A percentile compares a stretch with the other conserved stretches of the same genome.
phyloP scores from a whole-genome alignment of 306 rosid genomes.

The Sophora flavescens region DNA sequence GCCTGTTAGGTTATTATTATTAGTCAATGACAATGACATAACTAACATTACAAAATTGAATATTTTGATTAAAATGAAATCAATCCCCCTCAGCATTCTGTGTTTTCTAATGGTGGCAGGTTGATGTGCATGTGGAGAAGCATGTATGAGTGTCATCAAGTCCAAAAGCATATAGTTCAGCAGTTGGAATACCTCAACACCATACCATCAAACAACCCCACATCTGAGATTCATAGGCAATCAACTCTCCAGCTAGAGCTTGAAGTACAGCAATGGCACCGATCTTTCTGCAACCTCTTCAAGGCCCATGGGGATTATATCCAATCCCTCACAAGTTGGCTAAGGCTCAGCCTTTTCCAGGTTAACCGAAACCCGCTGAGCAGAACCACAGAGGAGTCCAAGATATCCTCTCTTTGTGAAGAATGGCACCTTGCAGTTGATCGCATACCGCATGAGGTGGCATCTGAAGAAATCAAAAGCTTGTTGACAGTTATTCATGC shows the following conservation, averaged over 20 bases:
- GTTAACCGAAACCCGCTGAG: constrained; percentile 63
- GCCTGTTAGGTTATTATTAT: constrained; percentile 1
- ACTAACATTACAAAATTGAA: constrained; percentile 22
- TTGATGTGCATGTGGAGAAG: constrained; percentile 98
- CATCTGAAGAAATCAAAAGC: constrained; percentile 95
- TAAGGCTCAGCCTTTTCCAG: constrained; percentile 91
- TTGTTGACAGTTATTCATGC: constrained; percentile 83
- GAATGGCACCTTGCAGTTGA: constrained; percentile 87
- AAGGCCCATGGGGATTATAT: constrained; percentile 83
- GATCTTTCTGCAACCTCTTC: constrained; percentile 83
- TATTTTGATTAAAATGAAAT: constrained; percentile 17
- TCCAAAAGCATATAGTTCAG: constrained; percentile 93
- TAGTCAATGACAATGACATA: background rate
- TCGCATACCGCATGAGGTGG: constrained; percentile 87
- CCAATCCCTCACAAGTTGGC: constrained; percentile 91
- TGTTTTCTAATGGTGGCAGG: constrained; percentile 52
- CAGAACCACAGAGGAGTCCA: constrained; percentile 71
- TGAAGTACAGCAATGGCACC: constrained; percentile 93
- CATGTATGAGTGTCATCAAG: constrained; percentile 98
- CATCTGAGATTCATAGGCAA: constrained; percentile 90
- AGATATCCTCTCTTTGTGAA: constrained; percentile 84
- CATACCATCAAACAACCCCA: constrained; percentile 80
- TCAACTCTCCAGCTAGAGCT: constrained; percentile 93
- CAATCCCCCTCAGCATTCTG: constrained; percentile 20
- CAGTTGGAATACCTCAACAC: constrained; percentile 87